Percentiles rank a stretch among this genome's conserved stretches.
Evolutionary conservation across 805 yeast genomes (phyloP).

Genomic region (Ogataea saltuana): DNA sequence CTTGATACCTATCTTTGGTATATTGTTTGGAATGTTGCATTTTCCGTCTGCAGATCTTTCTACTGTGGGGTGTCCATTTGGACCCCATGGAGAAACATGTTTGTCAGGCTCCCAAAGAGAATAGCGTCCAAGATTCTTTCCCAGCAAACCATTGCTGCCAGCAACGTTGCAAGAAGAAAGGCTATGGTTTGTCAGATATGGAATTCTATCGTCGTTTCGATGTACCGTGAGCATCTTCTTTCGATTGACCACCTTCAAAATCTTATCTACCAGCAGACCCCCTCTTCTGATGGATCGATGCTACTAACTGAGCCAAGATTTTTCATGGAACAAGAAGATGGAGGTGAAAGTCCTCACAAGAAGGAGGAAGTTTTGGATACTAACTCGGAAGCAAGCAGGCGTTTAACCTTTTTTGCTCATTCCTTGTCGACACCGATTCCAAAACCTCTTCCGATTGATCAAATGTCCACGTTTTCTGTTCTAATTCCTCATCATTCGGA

Average conservation of each 20-base stretch:
- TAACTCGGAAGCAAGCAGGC: constrained; percentile 75
- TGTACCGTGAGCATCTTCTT: constrained; percentile 78
- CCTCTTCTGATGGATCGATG: constrained; percentile 40
- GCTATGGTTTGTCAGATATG: constrained; percentile 67
- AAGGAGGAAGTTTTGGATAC: constrained; percentile 54
- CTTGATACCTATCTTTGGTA: constrained; percentile 87
- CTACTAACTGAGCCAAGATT: constrained; percentile 70
- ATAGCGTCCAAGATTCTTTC: constrained; percentile 69
- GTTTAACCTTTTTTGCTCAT: constrained; percentile 88
- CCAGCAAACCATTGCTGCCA: constrained; percentile 38
- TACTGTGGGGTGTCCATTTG: constrained; percentile 79
- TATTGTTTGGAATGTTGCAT: constrained; percentile 73
- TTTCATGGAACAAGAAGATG: constrained; percentile 82
- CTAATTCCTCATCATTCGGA: constrained; percentile 86
- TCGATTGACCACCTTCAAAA: constrained; percentile 72
- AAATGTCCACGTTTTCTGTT: constrained; percentile 82
- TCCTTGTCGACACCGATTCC: constrained; percentile 85
- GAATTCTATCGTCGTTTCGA: constrained; percentile 80
- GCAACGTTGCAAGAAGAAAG: constrained; percentile 44
- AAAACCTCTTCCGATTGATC: constrained; percentile 60
- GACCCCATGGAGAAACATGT: constrained; percentile 88
- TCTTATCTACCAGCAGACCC: constrained; percentile 54
- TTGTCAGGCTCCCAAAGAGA: constrained; percentile 73
- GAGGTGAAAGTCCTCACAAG: constrained; percentile 42
- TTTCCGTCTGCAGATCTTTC: constrained; percentile 66